Percentiles rank a stretch among this genome's conserved stretches.
These are phyloP conservation scores for Stephania yunnanensis DNA, from an alignment of 164 flowering plant genomes.

Conservation along the genomic window DNA sequence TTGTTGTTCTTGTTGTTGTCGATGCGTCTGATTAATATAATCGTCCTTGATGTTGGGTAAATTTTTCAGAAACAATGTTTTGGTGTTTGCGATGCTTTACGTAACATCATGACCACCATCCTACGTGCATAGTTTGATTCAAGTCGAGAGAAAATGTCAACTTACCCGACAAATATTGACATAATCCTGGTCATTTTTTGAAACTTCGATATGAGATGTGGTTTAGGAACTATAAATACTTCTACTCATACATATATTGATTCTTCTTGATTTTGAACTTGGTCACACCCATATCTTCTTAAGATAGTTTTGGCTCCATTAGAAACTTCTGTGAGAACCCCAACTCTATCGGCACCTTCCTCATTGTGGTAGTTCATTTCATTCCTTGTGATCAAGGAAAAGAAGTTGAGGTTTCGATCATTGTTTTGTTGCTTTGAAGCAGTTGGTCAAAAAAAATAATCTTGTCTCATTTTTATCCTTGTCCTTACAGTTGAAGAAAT, in stretches of 20 bases:
- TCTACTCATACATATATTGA: no score
- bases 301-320: neutral
- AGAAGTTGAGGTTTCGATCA: neutral
- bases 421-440: neutral
- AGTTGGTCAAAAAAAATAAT: neutral
- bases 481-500: conserved; percentile 67
- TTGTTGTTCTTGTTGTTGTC: neutral
- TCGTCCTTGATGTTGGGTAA: neutral
- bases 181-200: neutral
- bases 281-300: neutral
- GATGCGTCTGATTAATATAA: neutral
- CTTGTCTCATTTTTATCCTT: neutral
- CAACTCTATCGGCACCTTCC: no score
- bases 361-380: neutral
- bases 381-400: neutral
- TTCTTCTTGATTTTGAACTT: neutral
- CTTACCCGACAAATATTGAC: neutral
- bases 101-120: neutral
- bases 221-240: neutral
- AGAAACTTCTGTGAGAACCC: neutral
- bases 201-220: neutral
- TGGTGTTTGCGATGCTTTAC: neutral
- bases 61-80: neutral
- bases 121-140: neutral
- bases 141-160: neutral